Percentiles rank a stretch among this genome's conserved stretches.
Evolutionary conservation across 768 basidiomycete species (phyloP).

Genomic region (Leccinum imitatum): DNA sequence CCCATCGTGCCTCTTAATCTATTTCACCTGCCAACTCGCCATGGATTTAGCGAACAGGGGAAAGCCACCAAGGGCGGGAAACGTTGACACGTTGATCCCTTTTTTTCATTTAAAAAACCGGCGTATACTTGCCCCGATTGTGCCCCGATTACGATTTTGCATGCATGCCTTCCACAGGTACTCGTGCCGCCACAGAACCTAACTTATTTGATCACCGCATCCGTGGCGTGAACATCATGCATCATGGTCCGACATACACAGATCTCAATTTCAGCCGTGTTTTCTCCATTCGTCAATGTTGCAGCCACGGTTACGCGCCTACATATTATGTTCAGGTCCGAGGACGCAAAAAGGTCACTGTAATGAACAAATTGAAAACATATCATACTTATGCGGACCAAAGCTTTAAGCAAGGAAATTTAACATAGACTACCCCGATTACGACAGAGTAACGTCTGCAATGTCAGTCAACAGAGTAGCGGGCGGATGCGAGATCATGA

Average conservation of each 20-base stretch:
- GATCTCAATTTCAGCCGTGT: neutral
- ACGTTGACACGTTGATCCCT: constrained; percentile 6
- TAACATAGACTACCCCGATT: constrained; percentile 17
- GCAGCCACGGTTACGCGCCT: neutral
- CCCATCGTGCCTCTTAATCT: neutral
- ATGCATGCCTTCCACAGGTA: constrained; percentile 2
- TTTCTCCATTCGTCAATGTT: neutral
- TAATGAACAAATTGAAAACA: constrained; percentile 7
- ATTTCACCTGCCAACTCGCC: neutral
- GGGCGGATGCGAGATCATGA: constrained; percentile 21
- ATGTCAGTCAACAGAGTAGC: constrained; percentile 11
- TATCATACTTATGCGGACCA: constrained; percentile 24
- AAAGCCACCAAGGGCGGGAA: constrained; percentile 19
- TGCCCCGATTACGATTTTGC: neutral
- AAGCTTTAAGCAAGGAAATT: constrained; percentile 15
- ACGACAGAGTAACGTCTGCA: constrained; percentile 17
- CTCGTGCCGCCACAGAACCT: constrained; percentile 6
- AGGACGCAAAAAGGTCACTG: constrained; percentile 7
- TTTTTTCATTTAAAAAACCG: constrained; percentile 5
- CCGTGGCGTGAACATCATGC: constrained; percentile 1
- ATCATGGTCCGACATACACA: neutral
- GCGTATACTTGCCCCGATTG: constrained; percentile 5
- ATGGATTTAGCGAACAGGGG: constrained; percentile 19
- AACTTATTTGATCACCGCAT: neutral
- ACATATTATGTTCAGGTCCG: neutral